Conservation (phyloP, 257 asterid species). For the Catharanthus roseus region DNA sequence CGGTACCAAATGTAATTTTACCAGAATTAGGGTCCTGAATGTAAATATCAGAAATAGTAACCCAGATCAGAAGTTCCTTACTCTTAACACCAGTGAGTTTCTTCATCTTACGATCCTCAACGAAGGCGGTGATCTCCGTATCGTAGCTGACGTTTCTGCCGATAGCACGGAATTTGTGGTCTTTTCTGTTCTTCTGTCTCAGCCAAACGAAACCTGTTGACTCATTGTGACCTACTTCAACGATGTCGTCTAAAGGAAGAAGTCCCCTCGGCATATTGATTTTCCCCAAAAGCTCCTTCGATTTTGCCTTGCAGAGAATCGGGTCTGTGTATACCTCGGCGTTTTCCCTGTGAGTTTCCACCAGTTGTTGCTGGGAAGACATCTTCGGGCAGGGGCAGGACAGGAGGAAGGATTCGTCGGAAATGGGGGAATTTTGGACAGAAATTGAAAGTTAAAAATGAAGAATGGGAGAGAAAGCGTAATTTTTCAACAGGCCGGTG, state of each 20-base stretch:
- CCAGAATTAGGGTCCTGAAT: conserved; percentile 16
- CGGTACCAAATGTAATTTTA: conserved; percentile 19
- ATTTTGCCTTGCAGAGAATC: conserved; percentile 17
- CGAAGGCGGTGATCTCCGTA: conserved; percentile 24
- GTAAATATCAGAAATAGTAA: conserved; percentile 20
- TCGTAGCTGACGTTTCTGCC: conserved; percentile 20
- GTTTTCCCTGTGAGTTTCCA: conserved; percentile 18
- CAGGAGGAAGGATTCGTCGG: not conserved
- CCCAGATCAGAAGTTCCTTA: conserved; percentile 25
- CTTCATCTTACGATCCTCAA: conserved; percentile 25
- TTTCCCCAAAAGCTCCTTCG: conserved; percentile 19
- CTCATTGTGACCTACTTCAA: conserved; percentile 23
- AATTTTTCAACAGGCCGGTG: not conserved
- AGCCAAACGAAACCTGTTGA: conserved; percentile 21
- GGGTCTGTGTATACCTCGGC: conserved; percentile 25
- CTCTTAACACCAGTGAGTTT: conserved; percentile 22
- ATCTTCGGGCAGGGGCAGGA: not conserved
- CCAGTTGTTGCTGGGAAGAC: conserved; percentile 22
- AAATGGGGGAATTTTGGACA: not conserved
- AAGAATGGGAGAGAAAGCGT: not conserved
- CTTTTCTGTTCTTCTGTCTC: conserved; percentile 19
- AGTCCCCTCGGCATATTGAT: conserved; percentile 23
- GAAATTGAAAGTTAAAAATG: not conserved
- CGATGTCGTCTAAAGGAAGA: conserved; percentile 18
- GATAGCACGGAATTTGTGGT: conserved; percentile 14